Conservation (phyloP, 345 rosid genomes). For the Crucihimalaya himalaica region DNA sequence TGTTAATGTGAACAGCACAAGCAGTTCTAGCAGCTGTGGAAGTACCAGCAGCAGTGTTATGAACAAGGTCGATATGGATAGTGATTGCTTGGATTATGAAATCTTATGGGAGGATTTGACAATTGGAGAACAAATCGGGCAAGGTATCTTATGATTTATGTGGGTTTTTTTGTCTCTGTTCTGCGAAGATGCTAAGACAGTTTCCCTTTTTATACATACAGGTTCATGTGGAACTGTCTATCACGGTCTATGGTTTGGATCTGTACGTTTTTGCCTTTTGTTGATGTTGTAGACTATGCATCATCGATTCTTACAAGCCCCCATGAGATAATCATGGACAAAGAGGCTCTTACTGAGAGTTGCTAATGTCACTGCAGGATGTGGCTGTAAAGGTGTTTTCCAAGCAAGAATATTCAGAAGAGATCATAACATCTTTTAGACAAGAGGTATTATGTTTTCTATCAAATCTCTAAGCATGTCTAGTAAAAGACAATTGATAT, state of each 20-base stretch:
- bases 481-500: slow-evolving; percentile 15
- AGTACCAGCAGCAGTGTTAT: slow-evolving; percentile 81
- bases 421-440: slow-evolving; percentile 70
- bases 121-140: slow-evolving; percentile 87
- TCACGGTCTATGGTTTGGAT: slow-evolving; percentile 97
- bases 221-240: slow-evolving; percentile 98
- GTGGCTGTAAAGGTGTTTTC: slow-evolving; percentile 97
- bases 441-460: slow-evolving; percentile 67
- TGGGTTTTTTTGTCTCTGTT: slow-evolving; percentile 31
- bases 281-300: slow-evolving; percentile 36
- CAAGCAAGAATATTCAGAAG: slow-evolving; percentile 92
- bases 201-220: slow-evolving; percentile 37
- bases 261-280: slow-evolving; percentile 79
- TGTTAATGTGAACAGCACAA: slow-evolving; percentile 79
- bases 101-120: slow-evolving; percentile 94
- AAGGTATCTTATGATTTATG: slow-evolving; percentile 54
- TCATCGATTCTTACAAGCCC: slow-evolving; percentile 12
- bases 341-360: slow-evolving; percentile 23
- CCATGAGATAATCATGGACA: slow-evolving; percentile 12
- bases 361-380: slow-evolving; percentile 64
- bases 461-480: not conserved
- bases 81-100: slow-evolving; percentile 86
- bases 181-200: slow-evolving; percentile 13
- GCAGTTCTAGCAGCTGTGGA: slow-evolving; percentile 92
- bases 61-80: slow-evolving; percentile 75